Conservation (phyloP, 306 rosid species). For the Coriaria nepalensis region DNA sequence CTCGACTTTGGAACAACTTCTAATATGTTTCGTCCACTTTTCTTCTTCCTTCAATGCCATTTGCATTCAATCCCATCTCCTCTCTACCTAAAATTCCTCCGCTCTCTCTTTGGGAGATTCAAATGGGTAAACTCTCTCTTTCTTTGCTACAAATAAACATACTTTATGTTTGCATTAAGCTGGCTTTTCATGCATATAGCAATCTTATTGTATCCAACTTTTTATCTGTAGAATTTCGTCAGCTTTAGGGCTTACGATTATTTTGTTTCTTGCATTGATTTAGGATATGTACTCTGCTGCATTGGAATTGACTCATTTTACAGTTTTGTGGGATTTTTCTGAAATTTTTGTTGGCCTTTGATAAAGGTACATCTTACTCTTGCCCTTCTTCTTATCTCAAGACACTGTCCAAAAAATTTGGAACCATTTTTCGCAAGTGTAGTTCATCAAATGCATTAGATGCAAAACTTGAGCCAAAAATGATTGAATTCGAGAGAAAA, state of each 20-base stretch:
- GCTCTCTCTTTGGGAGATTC: slow-evolving; percentile 17
- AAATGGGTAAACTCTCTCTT: slow-evolving; percentile 13
- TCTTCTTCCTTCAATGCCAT: not conserved
- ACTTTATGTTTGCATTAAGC: slow-evolving; percentile 8
- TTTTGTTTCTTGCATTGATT: no score
- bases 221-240: no score
- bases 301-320: no score
- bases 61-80: not conserved
- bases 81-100: slow-evolving; percentile 1
- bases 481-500: slow-evolving; percentile 44
- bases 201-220: no score
- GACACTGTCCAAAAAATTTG: slow-evolving; percentile 33
- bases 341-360: not conserved
- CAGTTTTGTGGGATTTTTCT: no score
- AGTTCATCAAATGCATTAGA: slow-evolving; percentile 44
- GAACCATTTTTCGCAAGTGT: slow-evolving; percentile 38
- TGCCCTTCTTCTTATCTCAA: slow-evolving; percentile 15
- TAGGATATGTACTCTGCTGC: no score
- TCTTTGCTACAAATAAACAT: not conserved
- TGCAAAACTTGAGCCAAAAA: slow-evolving; percentile 46
- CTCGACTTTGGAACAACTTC: slow-evolving; percentile 20
- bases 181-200: no score
- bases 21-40: not conserved
- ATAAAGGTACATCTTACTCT: slow-evolving; percentile 26
- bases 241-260: no score